Conservation (phyloP, 1,284 basidiomycete species). For the Melampsora americana region DNA sequence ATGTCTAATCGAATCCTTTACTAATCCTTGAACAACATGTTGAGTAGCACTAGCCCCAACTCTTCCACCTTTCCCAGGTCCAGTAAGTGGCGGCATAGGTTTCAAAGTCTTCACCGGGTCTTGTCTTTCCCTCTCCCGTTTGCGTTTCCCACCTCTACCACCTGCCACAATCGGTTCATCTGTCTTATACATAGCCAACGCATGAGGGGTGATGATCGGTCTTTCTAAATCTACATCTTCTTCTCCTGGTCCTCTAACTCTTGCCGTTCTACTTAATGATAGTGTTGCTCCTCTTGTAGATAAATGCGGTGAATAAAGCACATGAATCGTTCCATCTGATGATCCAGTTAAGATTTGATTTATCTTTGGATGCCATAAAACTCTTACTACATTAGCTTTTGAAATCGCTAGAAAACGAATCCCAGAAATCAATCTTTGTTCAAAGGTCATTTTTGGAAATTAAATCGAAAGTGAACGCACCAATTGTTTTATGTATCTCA, state of each 20-base stretch:
- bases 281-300: slow-evolving; percentile 90
- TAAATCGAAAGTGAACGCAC: slow-evolving; percentile 10
- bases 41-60: slow-evolving; percentile 93
- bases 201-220: slow-evolving; percentile 80
- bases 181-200: slow-evolving; percentile 81
- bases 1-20: slow-evolving; percentile 78
- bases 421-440: background rate
- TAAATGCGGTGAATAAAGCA: slow-evolving; percentile 81
- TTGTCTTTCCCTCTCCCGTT: slow-evolving; percentile 79
- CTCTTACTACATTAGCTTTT: slow-evolving; percentile 74
- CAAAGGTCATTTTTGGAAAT: background rate
- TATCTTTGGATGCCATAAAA: slow-evolving; percentile 89
- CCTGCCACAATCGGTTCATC: slow-evolving; percentile 59
- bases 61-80: slow-evolving; percentile 84
- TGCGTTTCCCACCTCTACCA: slow-evolving; percentile 68
- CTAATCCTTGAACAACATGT: slow-evolving; percentile 87
- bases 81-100: slow-evolving; percentile 84
- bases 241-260: slow-evolving; percentile 51
- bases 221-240: slow-evolving; percentile 64
- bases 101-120: slow-evolving; percentile 84
- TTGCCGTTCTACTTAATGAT: slow-evolving; percentile 63
- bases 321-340: slow-evolving; percentile 80
- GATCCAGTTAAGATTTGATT: slow-evolving; percentile 89
- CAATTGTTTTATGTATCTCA: slow-evolving; percentile 25
- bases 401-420: slow-evolving; percentile 43